A percentile compares a stretch with the other conserved stretches of the same genome.
These are phyloP conservation scores for Corinectria fuckeliana DNA, from an alignment of 2,329 filamentous ascomycete species.

Conservation along the genomic window DNA sequence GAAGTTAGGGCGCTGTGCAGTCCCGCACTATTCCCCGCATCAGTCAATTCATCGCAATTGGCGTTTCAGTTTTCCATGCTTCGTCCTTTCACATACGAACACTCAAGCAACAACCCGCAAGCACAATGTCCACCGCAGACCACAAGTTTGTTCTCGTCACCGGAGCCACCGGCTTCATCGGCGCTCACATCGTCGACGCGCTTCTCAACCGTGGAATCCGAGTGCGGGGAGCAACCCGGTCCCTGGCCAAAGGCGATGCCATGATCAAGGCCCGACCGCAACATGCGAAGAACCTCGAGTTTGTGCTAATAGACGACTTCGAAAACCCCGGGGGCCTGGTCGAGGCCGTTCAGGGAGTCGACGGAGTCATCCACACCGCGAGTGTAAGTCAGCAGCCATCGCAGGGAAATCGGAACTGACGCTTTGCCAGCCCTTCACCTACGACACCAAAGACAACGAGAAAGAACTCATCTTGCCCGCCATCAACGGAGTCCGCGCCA, in stretches of 20 bases:
- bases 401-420: not conserved
- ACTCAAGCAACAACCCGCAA: not conserved
- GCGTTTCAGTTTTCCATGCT: not conserved
- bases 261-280: constrained; percentile 48
- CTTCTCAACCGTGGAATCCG: constrained; percentile 40
- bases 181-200: constrained; percentile 44
- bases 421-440: constrained; percentile 48
- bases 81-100: not conserved
- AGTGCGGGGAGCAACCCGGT: constrained; percentile 42
- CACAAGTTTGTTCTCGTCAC: constrained; percentile 32
- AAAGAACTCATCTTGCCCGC: constrained; percentile 53
- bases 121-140: not conserved
- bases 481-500: constrained; percentile 52
- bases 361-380: constrained; percentile 53
- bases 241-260: constrained; percentile 38
- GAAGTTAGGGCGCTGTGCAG: not conserved
- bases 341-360: constrained; percentile 48
- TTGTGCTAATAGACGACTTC: constrained; percentile 52
- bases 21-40: constrained; percentile 10
- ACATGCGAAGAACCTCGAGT: constrained; percentile 46
- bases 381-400: constrained; percentile 41
- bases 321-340: constrained; percentile 44
- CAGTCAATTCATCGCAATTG: not conserved
- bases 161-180: constrained; percentile 40
- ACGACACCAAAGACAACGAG: constrained; percentile 51